Conservation (phyloP, 108 stramenopile genomes). For the Cyclotella kingstonii region DNA sequence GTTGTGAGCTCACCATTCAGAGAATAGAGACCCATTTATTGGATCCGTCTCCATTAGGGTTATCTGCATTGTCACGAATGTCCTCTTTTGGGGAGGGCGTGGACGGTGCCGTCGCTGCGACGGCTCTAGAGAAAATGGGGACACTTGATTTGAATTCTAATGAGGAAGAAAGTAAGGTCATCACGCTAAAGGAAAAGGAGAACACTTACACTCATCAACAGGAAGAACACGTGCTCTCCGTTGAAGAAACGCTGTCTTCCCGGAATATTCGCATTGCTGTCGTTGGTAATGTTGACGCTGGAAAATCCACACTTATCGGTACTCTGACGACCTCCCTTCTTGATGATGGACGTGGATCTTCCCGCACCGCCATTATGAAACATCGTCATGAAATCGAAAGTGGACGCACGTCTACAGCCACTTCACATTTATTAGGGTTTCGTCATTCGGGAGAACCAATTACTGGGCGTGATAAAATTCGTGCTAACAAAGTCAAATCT, state of each 20-base stretch:
- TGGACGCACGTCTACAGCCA: constrained; percentile 94
- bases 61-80: constrained; percentile 32
- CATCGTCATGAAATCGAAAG: constrained; percentile 98
- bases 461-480: constrained; percentile 59
- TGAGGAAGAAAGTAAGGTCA: background rate
- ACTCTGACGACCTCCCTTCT: constrained; percentile 87
- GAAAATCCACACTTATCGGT: constrained; percentile 95
- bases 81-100: constrained; percentile 26
- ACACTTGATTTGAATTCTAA: background rate
- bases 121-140: constrained; percentile 13
- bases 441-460: constrained; percentile 75
- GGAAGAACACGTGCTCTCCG: constrained; percentile 15
- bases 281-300: constrained; percentile 98
- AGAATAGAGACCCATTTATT: constrained; percentile 80
- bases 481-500: constrained; percentile 69
- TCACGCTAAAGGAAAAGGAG: constrained; percentile 4
- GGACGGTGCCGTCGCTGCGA: constrained; percentile 21
- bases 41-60: constrained; percentile 64
- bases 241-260: constrained; percentile 73
- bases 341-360: constrained; percentile 96
- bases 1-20: constrained; percentile 72
- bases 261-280: constrained; percentile 93
- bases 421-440: constrained; percentile 93
- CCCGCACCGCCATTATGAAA: constrained; percentile 91
- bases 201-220: background rate